Base-by-base conservation (phyloP, 176 grass and related monocot species). In the Themeda triandra region DNA sequence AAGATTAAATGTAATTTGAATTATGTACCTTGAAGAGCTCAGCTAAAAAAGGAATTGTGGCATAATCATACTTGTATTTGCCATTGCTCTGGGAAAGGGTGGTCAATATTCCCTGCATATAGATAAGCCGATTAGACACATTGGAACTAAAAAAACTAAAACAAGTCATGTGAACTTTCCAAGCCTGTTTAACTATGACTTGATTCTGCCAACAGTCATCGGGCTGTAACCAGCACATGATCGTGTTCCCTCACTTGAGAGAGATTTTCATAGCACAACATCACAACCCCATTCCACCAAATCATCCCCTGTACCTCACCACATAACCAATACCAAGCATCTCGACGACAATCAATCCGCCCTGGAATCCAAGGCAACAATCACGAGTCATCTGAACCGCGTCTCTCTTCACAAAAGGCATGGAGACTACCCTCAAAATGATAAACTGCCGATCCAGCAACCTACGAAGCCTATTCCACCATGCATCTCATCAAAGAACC, bases 71-170 rank as follows among this genome's bases (percentile, higher is more conserved):
- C 76, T 86, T 93, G 51, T 98, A 98, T 27, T 82, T 94, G 46
- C 93, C 89, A 80, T 92, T 87, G 75, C 86, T 98, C 80, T 98
- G 96, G 23, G 96, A 98, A 21, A 98, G 89, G 10, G 93, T 98
- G 13, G 96, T 98, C 89, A 93, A 89, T 81, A 98, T 94, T 46
- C 96, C 96, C 96, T 98, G 83, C 49, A 84, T 17, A 64, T 64
- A 84, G 4, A 9, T n/a, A 85, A 85, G 32, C 15, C 15, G 33
- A 75, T 81, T 37, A 85, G 70, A 86, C 73, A 71, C 49, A 85
- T 1, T 48, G 51, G 2, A 51, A 45, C 8, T 42, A 56, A 41
- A 62, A 62, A 31, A 79, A 30, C 12, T 0, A 77, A 30, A 77
- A 45, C 81, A 77, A 49, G 13, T 13, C 40, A 80, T 40, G 75